Evolutionary conservation across 2,329 filamentous ascomycete genomes (phyloP), one percentile per base, ranked within the genome.

Genomic region (Stagonosporopsis vannaccii): DNA sequence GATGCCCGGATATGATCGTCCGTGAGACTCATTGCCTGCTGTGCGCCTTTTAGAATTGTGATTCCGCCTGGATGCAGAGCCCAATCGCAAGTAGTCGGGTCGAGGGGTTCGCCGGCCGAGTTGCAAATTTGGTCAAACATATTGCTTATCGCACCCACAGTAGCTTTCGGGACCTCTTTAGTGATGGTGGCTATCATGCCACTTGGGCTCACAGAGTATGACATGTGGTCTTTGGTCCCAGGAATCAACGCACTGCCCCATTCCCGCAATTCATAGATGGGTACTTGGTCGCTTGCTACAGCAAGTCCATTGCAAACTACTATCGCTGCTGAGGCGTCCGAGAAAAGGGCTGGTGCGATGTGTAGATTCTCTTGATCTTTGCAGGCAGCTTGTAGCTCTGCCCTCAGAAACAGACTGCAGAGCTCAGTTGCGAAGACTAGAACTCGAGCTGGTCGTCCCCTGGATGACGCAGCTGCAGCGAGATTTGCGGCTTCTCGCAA

Each of bases 1-100:
- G 85, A 88, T n/a, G 87, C 87, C 43, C 87, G 81, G 78, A 90
- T 85, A 62, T 90, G 87, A 63, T 88, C 84, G 0, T 86, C 76
- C 0, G 79, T 80, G 42, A 90, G 81, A 6, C 75, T 71, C 78
- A 91, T 80, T 1, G 78, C 79, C 37, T 77, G 77, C 70, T 90
- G 84, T 0, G 88, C 85, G 0, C 87, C 86, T 0, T 85, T 81
- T 2, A 91, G 77, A 37, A 91, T 89, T 1, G 87, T 86, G 0
- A 85, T 80, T 17, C 88, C 88, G 4, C 88, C 88, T 0, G 88
- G 88, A 63, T 91, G 88, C 69, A 91, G 82, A 0, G 87, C 88
- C 88, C 88, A 91, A 77, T 91, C 88, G 61, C 89, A 90, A 56
- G 88, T 84, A 0, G 79, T 71, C 0, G 87, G 78, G 0, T 70